phyloP scores from a whole-genome alignment of 805 yeast genomes.

The Teunomyces aglyptinius region DNA sequence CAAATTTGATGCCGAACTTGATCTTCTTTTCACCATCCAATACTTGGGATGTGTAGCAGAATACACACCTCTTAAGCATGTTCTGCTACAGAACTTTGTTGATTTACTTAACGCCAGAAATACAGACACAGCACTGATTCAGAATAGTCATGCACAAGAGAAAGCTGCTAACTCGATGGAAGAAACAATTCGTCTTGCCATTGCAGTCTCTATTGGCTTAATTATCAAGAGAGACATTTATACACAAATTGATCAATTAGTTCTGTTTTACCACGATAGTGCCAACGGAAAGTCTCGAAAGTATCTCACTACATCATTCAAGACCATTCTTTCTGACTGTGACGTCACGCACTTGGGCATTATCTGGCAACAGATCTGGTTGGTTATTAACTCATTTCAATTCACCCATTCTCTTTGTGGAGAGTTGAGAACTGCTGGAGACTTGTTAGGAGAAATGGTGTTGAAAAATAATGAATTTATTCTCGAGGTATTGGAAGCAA shows the following conservation, averaged over 20 bases:
- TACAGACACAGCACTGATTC: not conserved
- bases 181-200: conserved; percentile 7
- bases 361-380: conserved; percentile 26
- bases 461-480: conserved; percentile 12
- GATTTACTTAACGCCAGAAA: conserved; percentile 24
- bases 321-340: conserved; percentile 11
- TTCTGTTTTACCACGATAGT: conserved; percentile 6
- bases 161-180: conserved; percentile 5
- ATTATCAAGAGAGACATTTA: conserved; percentile 7
- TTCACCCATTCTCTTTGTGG: conserved; percentile 17
- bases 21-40: conserved; percentile 35
- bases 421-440: conserved; percentile 36
- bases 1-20: conserved; percentile 16
- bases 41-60: conserved; percentile 51
- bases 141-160: conserved; percentile 2
- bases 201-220: conserved; percentile 10
- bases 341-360: conserved; percentile 19
- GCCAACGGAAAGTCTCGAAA: conserved; percentile 4
- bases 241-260: conserved; percentile 4
- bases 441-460: conserved; percentile 29
- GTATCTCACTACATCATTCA: conserved; percentile 17
- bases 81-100: conserved; percentile 37
- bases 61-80: not conserved
- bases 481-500: conserved; percentile 15
- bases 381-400: conserved; percentile 12